Base-by-base conservation (phyloP, 305 asterid species). In the Stenogyne calaminthoides region DNA sequence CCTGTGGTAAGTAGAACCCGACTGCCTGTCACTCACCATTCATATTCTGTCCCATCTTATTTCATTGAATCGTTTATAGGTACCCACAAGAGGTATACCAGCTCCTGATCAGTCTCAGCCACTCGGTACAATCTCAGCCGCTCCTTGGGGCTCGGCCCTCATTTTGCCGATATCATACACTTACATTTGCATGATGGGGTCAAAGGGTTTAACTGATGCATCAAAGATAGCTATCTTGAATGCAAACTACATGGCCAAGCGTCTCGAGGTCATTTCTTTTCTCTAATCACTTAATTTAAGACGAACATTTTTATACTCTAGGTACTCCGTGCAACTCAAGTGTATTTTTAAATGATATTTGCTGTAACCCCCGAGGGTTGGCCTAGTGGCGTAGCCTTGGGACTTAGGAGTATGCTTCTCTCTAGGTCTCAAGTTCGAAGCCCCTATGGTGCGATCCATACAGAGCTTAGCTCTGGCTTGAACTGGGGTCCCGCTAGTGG, bases 61-160 rank as follows among this genome's bases (percentile, higher is more conserved):
- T 55, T 0, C 4, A 0, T 55, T 58, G 40, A 20, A 12, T 3
- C 8, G 36, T 56, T 73, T 51, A 19, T 40, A 85, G 89, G 74
- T 83, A 18, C 37, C 85, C 0, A 83, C 88, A 0, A 88, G 89
- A 75, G 89, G 89, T 70, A 82, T 83, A 84, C 99, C 97, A 27
- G 85, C 91, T 44, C 95, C 99, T 0, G 87, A 82, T 12, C 76
- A 88, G 70, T 78, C 83, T 84, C 84, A 87, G 79, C 97, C 98
- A 20, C 91, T 94, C 15, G 98, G 98, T 64, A 76, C 97, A 49
- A 94, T 94, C 57, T 87, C 97, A 14, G 98, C 98, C 57, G 98
- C 98, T 44, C 98, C 98, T n/a, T 94, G 98, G 98, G 98, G 98
- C 20, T 94, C 98, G 36, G 97, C 98, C 11, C 97, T 94, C 73